Evolutionary conservation across 1,284 basidiomycete genomes (phyloP).

Genomic region (Austropuccinia psidii): DNA sequence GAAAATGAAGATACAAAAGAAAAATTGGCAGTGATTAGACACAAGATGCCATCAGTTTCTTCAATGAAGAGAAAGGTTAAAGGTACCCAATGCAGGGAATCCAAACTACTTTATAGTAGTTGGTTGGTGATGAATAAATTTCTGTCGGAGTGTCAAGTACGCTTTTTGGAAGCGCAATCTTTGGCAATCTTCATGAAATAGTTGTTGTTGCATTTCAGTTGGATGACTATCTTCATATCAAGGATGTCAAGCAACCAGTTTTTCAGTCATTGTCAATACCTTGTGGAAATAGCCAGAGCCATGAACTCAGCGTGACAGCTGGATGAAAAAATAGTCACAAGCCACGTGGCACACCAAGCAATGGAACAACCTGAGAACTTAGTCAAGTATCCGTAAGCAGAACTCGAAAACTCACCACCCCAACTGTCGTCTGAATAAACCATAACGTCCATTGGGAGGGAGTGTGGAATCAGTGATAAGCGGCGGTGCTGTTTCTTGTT

Average conservation of each 20-base stretch:
- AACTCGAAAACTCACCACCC: not conserved
- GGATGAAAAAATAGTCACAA: not conserved
- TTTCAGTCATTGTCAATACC: not conserved
- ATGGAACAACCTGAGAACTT: not conserved
- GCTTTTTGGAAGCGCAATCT: not conserved
- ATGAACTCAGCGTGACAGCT: constrained; percentile 6
- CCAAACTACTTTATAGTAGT: too few relatives aligned
- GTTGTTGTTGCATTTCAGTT: not conserved
- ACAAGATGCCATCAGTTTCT: too few relatives aligned
- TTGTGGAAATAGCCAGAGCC: not conserved
- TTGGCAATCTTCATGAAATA: not conserved
- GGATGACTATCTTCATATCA: too few relatives aligned
- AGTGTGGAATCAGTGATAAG: not conserved
- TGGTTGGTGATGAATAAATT: constrained; percentile 11
- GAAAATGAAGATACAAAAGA: too few relatives aligned
- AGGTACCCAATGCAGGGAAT: too few relatives aligned
- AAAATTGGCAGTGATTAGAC: too few relatives aligned
- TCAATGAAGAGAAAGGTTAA: too few relatives aligned
- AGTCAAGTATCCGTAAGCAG: not conserved
- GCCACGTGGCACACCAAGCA: not conserved
- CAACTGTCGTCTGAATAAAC: too few relatives aligned
- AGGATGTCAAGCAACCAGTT: too few relatives aligned
- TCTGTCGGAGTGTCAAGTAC: not conserved
- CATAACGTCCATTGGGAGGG: not conserved
- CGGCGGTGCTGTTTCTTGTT: not conserved